A percentile compares a stretch with the other conserved stretches of the same genome.
Evolutionary conservation across 805 yeast genomes (phyloP).

Genomic region (Hagleromyces aurorensis): DNA sequence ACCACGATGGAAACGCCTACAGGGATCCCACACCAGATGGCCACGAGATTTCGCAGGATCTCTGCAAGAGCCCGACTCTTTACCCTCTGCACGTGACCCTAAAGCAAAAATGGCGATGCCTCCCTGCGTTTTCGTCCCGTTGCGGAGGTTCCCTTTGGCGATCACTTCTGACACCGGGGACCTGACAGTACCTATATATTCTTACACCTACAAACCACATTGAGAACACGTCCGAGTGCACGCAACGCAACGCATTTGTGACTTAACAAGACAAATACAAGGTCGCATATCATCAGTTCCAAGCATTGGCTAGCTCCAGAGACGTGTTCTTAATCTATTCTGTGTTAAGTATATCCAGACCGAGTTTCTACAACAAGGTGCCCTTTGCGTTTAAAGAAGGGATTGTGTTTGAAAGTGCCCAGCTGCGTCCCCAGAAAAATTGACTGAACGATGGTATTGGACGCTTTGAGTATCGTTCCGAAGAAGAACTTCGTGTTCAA

Average conservation of each 20-base stretch:
- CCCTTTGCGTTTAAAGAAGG: neutral
- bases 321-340: neutral
- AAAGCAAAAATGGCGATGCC: no score
- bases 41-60: no score
- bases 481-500: constrained; percentile 32
- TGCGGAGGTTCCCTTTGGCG: no score
- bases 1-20: no score
- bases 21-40: no score
- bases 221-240: constrained; percentile 1
- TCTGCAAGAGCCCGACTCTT: no score
- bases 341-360: neutral
- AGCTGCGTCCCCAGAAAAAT: neutral
- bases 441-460: neutral
- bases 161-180: no score
- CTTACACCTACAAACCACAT: neutral
- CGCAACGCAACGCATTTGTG: no score
- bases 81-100: no score
- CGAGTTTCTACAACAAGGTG: neutral
- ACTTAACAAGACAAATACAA: neutral
- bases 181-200: no score
- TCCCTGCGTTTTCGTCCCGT: no score
- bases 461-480: constrained; percentile 9
- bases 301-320: neutral
- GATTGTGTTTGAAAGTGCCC: neutral
- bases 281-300: neutral